These are phyloP conservation scores for Phaseolus lunatus DNA, from an alignment of 306 rosid species.

Conservation along the genomic window DNA sequence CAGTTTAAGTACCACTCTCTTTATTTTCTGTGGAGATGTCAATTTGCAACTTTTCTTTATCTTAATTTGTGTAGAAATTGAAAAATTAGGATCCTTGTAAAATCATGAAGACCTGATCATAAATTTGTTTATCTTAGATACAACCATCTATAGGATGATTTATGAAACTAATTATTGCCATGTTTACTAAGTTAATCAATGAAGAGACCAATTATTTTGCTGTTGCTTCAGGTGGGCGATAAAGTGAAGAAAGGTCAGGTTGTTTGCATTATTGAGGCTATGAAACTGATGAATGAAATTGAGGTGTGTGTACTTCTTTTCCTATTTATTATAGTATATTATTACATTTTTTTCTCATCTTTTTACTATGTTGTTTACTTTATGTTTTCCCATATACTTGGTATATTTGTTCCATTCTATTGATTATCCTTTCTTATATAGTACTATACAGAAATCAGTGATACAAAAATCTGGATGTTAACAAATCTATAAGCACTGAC, in stretches of 20 bases:
- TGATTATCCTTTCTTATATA: no score
- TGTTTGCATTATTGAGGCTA: constrained; percentile 91
- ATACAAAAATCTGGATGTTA: not conserved
- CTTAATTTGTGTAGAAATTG: no score
- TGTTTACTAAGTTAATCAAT: not conserved
- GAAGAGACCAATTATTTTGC: constrained; percentile 22
- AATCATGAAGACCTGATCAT: no score
- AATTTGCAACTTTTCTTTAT: no score
- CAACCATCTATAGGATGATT: no score
- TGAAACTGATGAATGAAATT: constrained; percentile 98
- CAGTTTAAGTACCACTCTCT: constrained; percentile 8
- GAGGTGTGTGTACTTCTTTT: constrained; percentile 58
- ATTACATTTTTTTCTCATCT: not conserved
- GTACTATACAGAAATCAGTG: not conserved
- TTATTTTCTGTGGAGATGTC: constrained; percentile 29
- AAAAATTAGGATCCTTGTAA: no score
- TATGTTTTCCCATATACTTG: not conserved
- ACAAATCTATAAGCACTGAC: constrained; percentile 1
- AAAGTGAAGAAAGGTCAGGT: constrained; percentile 93
- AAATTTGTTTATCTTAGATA: no score
- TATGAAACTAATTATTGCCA: not conserved
- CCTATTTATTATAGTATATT: not conserved
- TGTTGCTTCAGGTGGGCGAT: constrained; percentile 83
- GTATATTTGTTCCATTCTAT: no score
- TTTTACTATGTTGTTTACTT: constrained; percentile 15